Base-by-base conservation (phyloP, 192 early-diverging fungal species). In the Podila verticillata region DNA sequence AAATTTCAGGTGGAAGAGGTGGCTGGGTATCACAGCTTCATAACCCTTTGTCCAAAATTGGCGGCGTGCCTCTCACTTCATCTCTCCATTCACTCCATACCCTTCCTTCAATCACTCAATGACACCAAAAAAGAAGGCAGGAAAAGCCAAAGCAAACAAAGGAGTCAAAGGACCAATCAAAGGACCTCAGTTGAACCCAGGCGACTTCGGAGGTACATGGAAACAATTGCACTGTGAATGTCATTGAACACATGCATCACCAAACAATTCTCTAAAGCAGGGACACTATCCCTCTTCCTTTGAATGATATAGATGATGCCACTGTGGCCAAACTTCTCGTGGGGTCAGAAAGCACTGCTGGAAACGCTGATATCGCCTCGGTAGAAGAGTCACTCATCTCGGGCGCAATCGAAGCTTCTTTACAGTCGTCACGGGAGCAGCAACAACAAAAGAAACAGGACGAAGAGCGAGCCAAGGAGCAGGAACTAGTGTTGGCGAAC, bases 71-170 rank as follows among this genome's bases (percentile, higher is more conserved):
- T 39, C 13, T 15, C 39, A 4, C 39, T 44, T 44, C 13, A 44
- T 15, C 39, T 44, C 13, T 44, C 39, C 39, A 44, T 44, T 44
- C 39, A 44, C 39, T 44, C 39, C 39, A 44, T 44, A 4, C 39
- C 0, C 39, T 17, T 44, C 39, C 10, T 29, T n/a, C 36, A 19
- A 30, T 54, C 72, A 66, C 15, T n/a, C 63, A 32, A 74, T 74
- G 72, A 48, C 59, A 32, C 30, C 61, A 74, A 74, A 24, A 74
- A 74, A 67, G 56, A 74, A 66, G 48, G 8, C 47, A 19, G 24
- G 8, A 17, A 74, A 74, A 28, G 8, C 44, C 36, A 74, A 74
- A 49, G 0, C 17, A 22, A 75, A 68, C 17, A 36, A 17, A 48
- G 6, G 36, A 26, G 39, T 7, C 39, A 39, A 36, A 36, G 65